Base-by-base conservation (phyloP, 805 yeast genomes). In the Brettanomyces nanus region DNA sequence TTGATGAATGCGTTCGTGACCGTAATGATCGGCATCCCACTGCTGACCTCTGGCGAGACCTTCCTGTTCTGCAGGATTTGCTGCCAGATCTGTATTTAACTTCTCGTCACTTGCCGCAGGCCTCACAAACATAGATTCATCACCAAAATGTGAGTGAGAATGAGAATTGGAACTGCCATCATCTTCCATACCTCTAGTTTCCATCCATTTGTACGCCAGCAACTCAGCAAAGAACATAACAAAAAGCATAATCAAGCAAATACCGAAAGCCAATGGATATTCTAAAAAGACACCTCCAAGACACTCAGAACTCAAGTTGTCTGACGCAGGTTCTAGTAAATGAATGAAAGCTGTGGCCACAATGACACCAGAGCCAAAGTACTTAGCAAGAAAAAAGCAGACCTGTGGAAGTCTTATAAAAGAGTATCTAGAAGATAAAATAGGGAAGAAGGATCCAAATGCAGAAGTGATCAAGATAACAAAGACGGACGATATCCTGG, bases 301-400 rank as follows among this genome's bases (percentile, higher is more conserved):
- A 61, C 92, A 83, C 7, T 62, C 71, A 33, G 71, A 52, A 1
- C 67, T 51, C 33, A 83, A 62, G 3, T 74, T 67, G 7, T 78
- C 82, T 41, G 66, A 57, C 4, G 92, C 90, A 0, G 86, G 90
- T 44, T 73, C 68, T 41, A 84, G 59, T 42, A 84, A 62, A 61
- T 84, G 94, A 22, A 84, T 76, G 49, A 84, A 81, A 0, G 89
- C 85, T 1, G 94, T 84, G 11, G 90, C 84, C 10, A 84, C 69
- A 51, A 84, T 84, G 35, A 84, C 90, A 39, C 94, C 94, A 3
- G 89, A 79, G 43, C 94, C 94, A 53, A 84, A 84, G 58, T 70
- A 82, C 51, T 80, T 82, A 35, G 84, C 77, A 34, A 77, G 55
- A 53, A 80, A 78, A 58, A 80, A 80, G 45, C 76, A 69, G 74